Conservation (phyloP, 1,284 basidiomycete genomes). For the Rhodofomes roseus region DNA sequence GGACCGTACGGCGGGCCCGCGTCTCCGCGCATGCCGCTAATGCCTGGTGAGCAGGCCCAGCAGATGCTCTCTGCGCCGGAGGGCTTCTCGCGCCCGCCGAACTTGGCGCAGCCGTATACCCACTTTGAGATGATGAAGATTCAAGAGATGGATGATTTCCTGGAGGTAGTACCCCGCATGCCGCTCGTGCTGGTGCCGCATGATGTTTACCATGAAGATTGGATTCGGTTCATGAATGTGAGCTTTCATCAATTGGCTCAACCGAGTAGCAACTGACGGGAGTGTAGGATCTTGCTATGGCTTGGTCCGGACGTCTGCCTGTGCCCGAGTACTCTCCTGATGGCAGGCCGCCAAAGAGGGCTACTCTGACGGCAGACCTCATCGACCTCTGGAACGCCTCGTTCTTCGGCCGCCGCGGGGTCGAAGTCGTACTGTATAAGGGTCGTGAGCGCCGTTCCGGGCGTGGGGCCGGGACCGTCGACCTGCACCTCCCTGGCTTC, state of each 20-base stretch:
- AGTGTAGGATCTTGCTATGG: conserved; percentile 59
- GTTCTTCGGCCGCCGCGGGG: conserved; percentile 67
- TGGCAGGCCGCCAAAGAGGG: conserved; percentile 50
- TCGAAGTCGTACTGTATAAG: conserved; percentile 72
- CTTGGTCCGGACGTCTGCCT: conserved; percentile 71
- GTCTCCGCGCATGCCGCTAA: conserved; percentile 21
- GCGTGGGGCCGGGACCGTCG: conserved; percentile 45
- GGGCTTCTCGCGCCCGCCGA: conserved; percentile 66
- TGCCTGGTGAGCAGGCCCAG: conserved; percentile 29
- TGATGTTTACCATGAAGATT: conserved; percentile 73
- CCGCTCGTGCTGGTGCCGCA: conserved; percentile 69
- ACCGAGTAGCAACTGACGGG: conserved; percentile 3
- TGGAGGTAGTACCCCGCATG: conserved; percentile 62
- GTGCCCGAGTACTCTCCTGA: conserved; percentile 45
- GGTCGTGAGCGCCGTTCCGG: conserved; percentile 73
- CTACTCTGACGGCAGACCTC: conserved; percentile 60
- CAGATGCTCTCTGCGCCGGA: conserved; percentile 58
- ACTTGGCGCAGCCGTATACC: conserved; percentile 61
- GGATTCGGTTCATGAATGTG: conserved; percentile 73
- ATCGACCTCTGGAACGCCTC: conserved; percentile 73
- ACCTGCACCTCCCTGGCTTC: conserved; percentile 48
- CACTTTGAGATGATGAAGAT: conserved; percentile 68
- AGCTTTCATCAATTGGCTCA: conserved; percentile 16
- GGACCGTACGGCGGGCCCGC: conserved; percentile 18
- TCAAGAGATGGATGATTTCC: conserved; percentile 70